Evolutionary conservation across 139 green algal genomes (phyloP), one percentile per base, ranked within the genome.

Genomic region (Coccomyxa sp.): DNA sequence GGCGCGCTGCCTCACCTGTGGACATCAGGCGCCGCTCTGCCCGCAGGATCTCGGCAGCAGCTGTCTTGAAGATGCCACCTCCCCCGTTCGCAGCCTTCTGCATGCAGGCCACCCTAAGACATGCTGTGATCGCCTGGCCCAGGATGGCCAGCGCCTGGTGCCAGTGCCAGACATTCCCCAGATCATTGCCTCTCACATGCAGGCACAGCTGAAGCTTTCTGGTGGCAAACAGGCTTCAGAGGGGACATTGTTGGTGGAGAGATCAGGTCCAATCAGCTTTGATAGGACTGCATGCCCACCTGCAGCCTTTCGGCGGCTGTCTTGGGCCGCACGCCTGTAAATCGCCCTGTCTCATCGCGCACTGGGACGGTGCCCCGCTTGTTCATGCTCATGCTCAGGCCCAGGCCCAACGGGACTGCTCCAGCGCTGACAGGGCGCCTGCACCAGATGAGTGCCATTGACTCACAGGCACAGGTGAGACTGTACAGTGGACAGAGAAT

Each of bases 31-130:
- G 89, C 58, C 84, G 74, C 79, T 95, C 87, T 14, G 81, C 50
- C 4, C 87, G 83, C 33, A 97, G 85, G 33, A 97, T 89, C 8
- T 82, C 81, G 6, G 94, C 87, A 2, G 92, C 92, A 6, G 92
- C 92, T 24, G 58, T 80, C 78, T 96, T 96, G 84, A 95, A 96
- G 69, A 95, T 91, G 70, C 92, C 92, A 64, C 3, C 50, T 64
- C 50, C 18, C 27, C 3, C 4, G 27, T 22, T 64, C 5, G 50
- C 50, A 64, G 50, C 50, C 44, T 58, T 58, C 14, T 58, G 44
- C 12, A 27, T 27, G 44, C 44, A 58, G 14, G 44, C 12, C 44
- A 27, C 44, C 44, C 14, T 14, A 27, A 14, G 44, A 58, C 44
- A 58, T 58, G 14, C 44, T 58, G 44, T 14, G 10, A 10, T 58